Conservation (phyloP, 805 yeast species). For the Maudiozyma bulderi region DNA sequence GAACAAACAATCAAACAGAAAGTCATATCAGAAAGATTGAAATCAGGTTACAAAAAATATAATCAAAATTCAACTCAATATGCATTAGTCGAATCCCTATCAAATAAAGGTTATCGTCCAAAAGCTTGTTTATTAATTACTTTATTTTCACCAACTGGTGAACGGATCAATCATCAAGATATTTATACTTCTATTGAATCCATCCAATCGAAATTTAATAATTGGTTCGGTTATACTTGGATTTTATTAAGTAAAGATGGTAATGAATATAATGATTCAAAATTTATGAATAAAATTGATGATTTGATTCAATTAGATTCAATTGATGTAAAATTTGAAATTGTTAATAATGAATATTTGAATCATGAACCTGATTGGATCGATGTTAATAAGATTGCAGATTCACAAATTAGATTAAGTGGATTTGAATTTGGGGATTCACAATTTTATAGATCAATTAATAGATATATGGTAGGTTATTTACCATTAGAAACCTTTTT, state of each 20-base stretch:
- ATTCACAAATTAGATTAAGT: conserved; percentile 46
- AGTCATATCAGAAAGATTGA: neutral
- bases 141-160: conserved; percentile 38
- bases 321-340: neutral
- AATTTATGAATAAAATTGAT: conserved; percentile 48
- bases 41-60: neutral
- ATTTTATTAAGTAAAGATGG: conserved; percentile 66
- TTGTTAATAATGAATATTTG: neutral
- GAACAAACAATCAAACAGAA: neutral
- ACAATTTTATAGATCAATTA: conserved; percentile 73
- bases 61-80: conserved; percentile 1
- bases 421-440: conserved; percentile 61
- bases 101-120: conserved; percentile 13
- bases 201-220: conserved; percentile 74
- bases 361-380: conserved; percentile 79
- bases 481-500: conserved; percentile 59
- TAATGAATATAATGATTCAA: conserved; percentile 52
- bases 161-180: conserved; percentile 51
- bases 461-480: conserved; percentile 72
- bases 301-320: conserved; percentile 32
- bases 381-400: conserved; percentile 57
- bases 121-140: conserved; percentile 30
- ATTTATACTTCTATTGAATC: conserved; percentile 52
- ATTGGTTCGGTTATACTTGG: conserved; percentile 76
- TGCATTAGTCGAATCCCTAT: conserved; percentile 2